phyloP scores from a whole-genome alignment of 768 basidiomycete species.

The Chalciporus pseudorubinellus region DNA sequence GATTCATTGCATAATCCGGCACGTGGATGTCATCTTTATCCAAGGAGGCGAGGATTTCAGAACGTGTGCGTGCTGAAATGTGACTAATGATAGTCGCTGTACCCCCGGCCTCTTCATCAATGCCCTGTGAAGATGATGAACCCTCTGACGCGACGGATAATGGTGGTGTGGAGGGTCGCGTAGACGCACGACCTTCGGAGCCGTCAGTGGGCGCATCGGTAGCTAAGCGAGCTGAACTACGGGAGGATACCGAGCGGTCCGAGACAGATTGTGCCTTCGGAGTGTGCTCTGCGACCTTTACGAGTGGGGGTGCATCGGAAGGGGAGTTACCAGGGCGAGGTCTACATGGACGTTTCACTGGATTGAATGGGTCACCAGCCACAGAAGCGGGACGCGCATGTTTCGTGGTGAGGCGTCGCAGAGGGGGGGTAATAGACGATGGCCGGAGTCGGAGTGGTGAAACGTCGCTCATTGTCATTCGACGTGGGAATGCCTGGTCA shows the following conservation, averaged over 20 bases:
- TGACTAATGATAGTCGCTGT: conserved; percentile 39
- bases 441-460: conserved; percentile 36
- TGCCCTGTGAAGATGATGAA: conserved; percentile 24
- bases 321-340: conserved; percentile 17
- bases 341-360: conserved; percentile 30
- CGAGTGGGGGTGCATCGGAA: conserved; percentile 13
- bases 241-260: conserved; percentile 16
- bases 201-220: conserved; percentile 16
- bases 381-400: conserved; percentile 26
- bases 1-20: conserved; percentile 45
- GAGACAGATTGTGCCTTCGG: conserved; percentile 17
- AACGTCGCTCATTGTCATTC: conserved; percentile 36
- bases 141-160: conserved; percentile 26
- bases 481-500: conserved; percentile 32
- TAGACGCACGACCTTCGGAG: conserved; percentile 23
- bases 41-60: conserved; percentile 37
- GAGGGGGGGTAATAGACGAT: conserved; percentile 25
- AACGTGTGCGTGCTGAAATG: conserved; percentile 32
- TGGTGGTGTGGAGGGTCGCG: conserved; percentile 31
- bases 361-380: conserved; percentile 27
- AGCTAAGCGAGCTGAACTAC: conserved; percentile 23
- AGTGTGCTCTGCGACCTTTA: conserved; percentile 18
- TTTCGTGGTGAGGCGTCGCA: conserved; percentile 26
- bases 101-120: conserved; percentile 23
- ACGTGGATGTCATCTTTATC: conserved; percentile 36